These are phyloP conservation scores for Trichoderma oligosporum DNA, from an alignment of 2,329 filamentous ascomycete genomes.

Conservation along the genomic window DNA sequence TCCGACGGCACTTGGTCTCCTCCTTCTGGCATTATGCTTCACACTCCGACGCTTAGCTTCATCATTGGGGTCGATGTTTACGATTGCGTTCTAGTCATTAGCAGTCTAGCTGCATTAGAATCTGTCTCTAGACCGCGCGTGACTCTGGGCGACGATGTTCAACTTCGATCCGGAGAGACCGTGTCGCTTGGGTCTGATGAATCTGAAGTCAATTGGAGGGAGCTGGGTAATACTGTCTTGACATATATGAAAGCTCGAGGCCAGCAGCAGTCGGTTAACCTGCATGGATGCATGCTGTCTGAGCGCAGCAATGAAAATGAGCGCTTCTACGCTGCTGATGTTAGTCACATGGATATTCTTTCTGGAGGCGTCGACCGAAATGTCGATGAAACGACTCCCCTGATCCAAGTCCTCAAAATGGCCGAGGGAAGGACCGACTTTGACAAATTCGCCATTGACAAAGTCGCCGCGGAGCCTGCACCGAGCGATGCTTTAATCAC, in stretches of 20 bases:
- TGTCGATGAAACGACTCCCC: constrained; percentile 51
- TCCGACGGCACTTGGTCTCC: constrained; percentile 88
- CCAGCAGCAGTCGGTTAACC: constrained; percentile 51
- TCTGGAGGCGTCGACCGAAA: constrained; percentile 54
- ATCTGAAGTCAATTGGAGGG: constrained; percentile 48
- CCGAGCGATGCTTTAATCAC: constrained; percentile 68
- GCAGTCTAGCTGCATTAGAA: constrained; percentile 77
- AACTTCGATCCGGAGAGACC: constrained; percentile 71
- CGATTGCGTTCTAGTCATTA: constrained; percentile 91
- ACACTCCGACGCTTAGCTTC: constrained; percentile 85
- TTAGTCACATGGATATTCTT: constrained; percentile 54
- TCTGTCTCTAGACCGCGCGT: constrained; percentile 75
- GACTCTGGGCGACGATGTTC: constrained; percentile 78
- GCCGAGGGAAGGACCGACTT: constrained; percentile 79
- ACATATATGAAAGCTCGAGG: constrained; percentile 58
- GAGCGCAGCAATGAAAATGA: constrained; percentile 59
- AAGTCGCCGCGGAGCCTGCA: constrained; percentile 61
- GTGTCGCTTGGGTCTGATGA: constrained; percentile 52
- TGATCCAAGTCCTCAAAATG: constrained; percentile 81
- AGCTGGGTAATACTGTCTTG: constrained; percentile 52
- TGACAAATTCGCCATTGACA: constrained; percentile 63
- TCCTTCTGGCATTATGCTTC: constrained; percentile 84
- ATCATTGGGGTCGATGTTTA: constrained; percentile 91
- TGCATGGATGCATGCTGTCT: constrained; percentile 54
- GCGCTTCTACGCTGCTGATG: constrained; percentile 50